Conservation (phyloP, 345 rosid genomes). For the Pugionium cornutum region DNA sequence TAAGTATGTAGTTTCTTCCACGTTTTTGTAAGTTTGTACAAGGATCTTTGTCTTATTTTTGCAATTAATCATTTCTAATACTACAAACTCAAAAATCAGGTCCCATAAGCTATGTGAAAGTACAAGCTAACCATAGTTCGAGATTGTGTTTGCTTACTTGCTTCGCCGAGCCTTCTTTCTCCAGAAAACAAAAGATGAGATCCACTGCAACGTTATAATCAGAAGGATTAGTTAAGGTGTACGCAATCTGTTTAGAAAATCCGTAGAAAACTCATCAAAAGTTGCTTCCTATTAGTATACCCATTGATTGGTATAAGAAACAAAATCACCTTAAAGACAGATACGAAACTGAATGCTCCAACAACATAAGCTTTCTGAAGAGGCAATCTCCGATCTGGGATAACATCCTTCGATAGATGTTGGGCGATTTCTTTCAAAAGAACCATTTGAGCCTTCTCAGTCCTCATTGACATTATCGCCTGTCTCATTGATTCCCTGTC, state of each 20-base stretch:
- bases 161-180: conserved; percentile 70
- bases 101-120: background rate
- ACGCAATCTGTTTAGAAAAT: background rate
- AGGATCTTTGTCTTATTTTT: conserved; percentile 4
- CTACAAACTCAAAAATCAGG: conserved; percentile 9
- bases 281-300: conserved; percentile 2
- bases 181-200: conserved; percentile 69
- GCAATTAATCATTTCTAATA: background rate
- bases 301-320: conserved; percentile 6
- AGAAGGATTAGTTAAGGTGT: background rate
- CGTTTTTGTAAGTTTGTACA: background rate
- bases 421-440: conserved; percentile 94
- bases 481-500: conserved; percentile 99
- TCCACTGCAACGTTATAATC: conserved; percentile 58
- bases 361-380: conserved; percentile 50
- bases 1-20: background rate
- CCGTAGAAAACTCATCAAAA: background rate
- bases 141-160: conserved; percentile 64
- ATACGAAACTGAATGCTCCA: conserved; percentile 53
- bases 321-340: conserved; percentile 67
- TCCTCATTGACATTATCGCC: conserved; percentile 86
- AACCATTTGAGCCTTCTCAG: conserved; percentile 85
- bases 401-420: conserved; percentile 70
- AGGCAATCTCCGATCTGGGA: conserved; percentile 55
- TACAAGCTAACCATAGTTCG: conserved; percentile 5